A percentile compares a stretch with the other conserved stretches of the same genome.
Evolutionary conservation across 257 asterid species (phyloP).

Genomic region (Nicotiana noctiflora): DNA sequence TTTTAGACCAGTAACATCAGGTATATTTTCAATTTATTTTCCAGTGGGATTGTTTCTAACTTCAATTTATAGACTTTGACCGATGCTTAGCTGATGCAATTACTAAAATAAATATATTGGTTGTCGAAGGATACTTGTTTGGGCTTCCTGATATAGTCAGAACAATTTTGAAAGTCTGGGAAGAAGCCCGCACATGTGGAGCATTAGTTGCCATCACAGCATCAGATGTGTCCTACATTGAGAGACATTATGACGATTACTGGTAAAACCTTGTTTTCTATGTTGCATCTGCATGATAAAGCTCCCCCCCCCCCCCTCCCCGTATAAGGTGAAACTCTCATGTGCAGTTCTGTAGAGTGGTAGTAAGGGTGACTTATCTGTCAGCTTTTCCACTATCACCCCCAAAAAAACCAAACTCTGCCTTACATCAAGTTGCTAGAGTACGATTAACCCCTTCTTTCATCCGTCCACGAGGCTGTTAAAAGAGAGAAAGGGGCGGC

Average conservation of each 20-base stretch:
- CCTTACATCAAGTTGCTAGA: too few relatives aligned
- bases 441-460: too few relatives aligned
- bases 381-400: too few relatives aligned
- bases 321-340: too few relatives aligned
- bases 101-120: conserved; percentile 66
- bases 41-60: not conserved
- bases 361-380: too few relatives aligned
- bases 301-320: not conserved
- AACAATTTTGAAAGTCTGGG: conserved; percentile 76
- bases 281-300: not conserved
- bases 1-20: not conserved
- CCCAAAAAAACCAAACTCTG: too few relatives aligned
- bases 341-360: too few relatives aligned
- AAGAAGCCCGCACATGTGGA: conserved; percentile 78
- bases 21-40: not conserved
- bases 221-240: conserved; percentile 86
- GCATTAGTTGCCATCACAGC: conserved; percentile 95
- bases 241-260: conserved; percentile 84
- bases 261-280: conserved; percentile 40
- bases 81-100: conserved; percentile 63
- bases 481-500: too few relatives aligned
- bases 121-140: conserved; percentile 89
- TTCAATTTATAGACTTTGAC: conserved; percentile 37
- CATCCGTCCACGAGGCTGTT: too few relatives aligned
- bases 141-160: conserved; percentile 86